Conservation (phyloP, 106 monocot species). For the Alisma plantagoaquatica region DNA sequence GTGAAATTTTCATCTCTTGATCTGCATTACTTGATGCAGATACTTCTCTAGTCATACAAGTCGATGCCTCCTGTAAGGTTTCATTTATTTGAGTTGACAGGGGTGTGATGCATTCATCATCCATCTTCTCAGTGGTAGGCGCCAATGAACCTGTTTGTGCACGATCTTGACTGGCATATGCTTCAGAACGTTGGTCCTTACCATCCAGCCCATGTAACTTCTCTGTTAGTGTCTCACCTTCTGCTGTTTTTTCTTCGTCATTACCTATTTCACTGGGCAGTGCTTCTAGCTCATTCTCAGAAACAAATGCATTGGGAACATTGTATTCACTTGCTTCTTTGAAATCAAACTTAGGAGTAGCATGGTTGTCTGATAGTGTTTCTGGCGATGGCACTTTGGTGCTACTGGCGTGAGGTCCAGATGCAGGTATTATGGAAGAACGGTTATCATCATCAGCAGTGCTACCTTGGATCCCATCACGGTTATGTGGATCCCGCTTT, state of each 20-base stretch:
- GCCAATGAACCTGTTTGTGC: too few species aligned
- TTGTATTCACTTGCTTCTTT: constrained; percentile 34
- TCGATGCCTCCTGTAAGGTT: too few species aligned
- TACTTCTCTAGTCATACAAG: too few species aligned
- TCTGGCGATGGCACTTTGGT: constrained; percentile 17
- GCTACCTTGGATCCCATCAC: constrained; percentile 25
- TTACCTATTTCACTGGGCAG: too few species aligned
- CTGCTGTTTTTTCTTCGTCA: too few species aligned
- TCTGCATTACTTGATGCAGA: too few species aligned
- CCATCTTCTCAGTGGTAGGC: too few species aligned
- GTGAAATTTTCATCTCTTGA: too few species aligned
- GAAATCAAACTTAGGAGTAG: constrained; percentile 17
- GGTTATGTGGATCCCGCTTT: constrained; percentile 49
- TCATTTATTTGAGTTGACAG: too few species aligned
- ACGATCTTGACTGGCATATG: constrained; percentile 13
- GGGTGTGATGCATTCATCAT: too few species aligned
- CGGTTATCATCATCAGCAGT: constrained; percentile 13
- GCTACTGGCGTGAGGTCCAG: constrained; percentile 8
- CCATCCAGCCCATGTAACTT: constrained; percentile 11
- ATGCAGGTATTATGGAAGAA: constrained; percentile 22
- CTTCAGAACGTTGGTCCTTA: constrained; percentile 10
- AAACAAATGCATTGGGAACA: constrained; percentile 13
- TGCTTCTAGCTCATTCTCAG: constrained; percentile 24
- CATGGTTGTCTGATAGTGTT: constrained; percentile 20
- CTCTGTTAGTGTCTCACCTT: too few species aligned